Conservation (phyloP, 108 stramenopile species). For the Nitzschia sp. region DNA sequence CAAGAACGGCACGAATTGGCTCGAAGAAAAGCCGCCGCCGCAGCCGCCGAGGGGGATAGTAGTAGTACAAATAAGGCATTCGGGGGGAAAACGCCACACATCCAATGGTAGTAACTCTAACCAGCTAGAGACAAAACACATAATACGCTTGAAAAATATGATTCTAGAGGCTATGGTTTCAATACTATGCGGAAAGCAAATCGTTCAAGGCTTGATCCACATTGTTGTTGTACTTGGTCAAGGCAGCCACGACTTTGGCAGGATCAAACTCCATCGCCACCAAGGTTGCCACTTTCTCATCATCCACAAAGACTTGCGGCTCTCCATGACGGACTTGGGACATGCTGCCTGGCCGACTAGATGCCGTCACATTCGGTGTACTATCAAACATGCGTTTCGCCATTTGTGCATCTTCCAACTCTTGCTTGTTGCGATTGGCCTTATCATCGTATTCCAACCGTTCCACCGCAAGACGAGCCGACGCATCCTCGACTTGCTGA, state of each 20-base stretch:
- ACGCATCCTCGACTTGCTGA: conserved; percentile 45
- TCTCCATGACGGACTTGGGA: background rate
- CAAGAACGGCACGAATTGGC: background rate
- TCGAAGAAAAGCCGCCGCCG: no score
- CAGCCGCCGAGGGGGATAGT: no score
- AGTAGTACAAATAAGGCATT: no score
- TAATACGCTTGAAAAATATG: background rate
- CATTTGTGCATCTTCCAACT: conserved; percentile 48
- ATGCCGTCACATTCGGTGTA: background rate
- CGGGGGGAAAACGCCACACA: no score
- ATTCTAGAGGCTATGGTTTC: background rate
- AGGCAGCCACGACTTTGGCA: conserved; percentile 47
- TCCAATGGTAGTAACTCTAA: no score
- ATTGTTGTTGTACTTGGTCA: conserved; percentile 53
- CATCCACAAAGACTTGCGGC: conserved; percentile 42
- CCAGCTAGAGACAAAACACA: background rate
- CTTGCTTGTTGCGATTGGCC: conserved; percentile 28
- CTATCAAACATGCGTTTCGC: conserved; percentile 32
- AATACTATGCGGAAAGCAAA: conserved; percentile 26
- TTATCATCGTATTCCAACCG: conserved; percentile 55
- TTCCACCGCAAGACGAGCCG: conserved; percentile 46
- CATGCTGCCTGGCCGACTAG: conserved; percentile 1
- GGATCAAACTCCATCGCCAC: conserved; percentile 70
- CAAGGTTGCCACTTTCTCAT: conserved; percentile 57
- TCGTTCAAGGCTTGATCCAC: conserved; percentile 59